Base-by-base conservation (phyloP, 129 eudicot species). In the Escallonia rubra region DNA sequence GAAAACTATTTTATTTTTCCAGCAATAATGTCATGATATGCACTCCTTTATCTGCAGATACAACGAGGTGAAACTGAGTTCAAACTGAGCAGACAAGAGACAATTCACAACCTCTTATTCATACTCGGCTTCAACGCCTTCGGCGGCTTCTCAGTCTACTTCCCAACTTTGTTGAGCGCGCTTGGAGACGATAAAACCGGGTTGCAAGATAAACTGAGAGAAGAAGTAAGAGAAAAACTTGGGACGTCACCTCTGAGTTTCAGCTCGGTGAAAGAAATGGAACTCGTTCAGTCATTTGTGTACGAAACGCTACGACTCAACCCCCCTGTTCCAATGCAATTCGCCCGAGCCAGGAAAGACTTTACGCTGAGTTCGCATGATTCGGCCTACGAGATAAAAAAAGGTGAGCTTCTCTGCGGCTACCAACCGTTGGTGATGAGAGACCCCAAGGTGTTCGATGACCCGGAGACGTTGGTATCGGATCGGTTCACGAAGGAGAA, bases 331-430 rank as follows among this genome's bases (percentile, higher is more conserved):
- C 90, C 90, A 2, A 6, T 63, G 0, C 90, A 80, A 47, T 84
- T 55, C 10, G 86, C 74, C 0, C 47, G 90, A 23, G 90, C 90
- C 0, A 76, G 86, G 7, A 80, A 78, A 42, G 86, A 80, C 57
- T 84, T 84, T 59, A 45, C 58, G 16, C 61, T 84, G 57, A 63
- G 65, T 39, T 77, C 86, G 6, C 79, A 80, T 64, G 78, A 80
- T 16, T 64, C 83, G 8, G 73, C 64, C 13, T 84, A 14, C 6
- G 81, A 81, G 56, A 65, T 84, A 57, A 84, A 84, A 81, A 84
- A 84, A 67, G 90, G 86, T 1, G 90, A 84, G 72, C 71, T 84
- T 1, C 69, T 84, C 7, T 80, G 86, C 41, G 86, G 90, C 9
- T 84, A 61, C 39, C 90, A 80, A 41, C 66, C 80, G 6, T 10